These are phyloP conservation scores for Camelina laxa DNA, from an alignment of 345 rosid species.

Conservation along the genomic window DNA sequence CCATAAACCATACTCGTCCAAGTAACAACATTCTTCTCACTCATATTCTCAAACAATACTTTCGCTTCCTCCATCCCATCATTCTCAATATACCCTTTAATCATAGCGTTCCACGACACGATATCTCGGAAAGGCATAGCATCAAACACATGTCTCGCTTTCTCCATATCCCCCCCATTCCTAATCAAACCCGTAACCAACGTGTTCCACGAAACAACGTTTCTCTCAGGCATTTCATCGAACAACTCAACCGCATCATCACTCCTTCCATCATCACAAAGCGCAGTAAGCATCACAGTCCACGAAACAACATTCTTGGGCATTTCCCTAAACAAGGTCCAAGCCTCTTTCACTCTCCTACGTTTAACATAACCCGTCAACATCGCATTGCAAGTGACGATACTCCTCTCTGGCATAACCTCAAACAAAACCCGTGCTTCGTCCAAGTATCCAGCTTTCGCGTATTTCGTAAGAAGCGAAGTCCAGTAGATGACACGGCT, in stretches of 20 bases:
- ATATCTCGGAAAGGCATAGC: slow-evolving; percentile 50
- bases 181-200: slow-evolving; percentile 59
- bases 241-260: slow-evolving; percentile 57
- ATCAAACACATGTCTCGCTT: slow-evolving; percentile 57
- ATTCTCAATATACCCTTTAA: slow-evolving; percentile 55
- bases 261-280: slow-evolving; percentile 51
- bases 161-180: slow-evolving; percentile 55
- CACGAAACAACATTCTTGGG: slow-evolving; percentile 69
- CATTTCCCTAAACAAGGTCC: slow-evolving; percentile 54
- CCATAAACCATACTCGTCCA: slow-evolving; percentile 76
- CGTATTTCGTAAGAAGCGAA: slow-evolving; percentile 56
- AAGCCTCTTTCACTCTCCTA: slow-evolving; percentile 54
- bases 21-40: slow-evolving; percentile 62
- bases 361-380: slow-evolving; percentile 54
- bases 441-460: slow-evolving; percentile 53
- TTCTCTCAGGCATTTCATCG: slow-evolving; percentile 66
- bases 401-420: slow-evolving; percentile 57
- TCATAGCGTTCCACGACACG: slow-evolving; percentile 66
- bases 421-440: slow-evolving; percentile 61
- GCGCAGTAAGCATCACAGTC: slow-evolving; percentile 63
- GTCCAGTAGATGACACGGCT: slow-evolving; percentile 57
- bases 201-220: slow-evolving; percentile 68
- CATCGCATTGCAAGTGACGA: slow-evolving; percentile 70
- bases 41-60: slow-evolving; percentile 56
- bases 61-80: slow-evolving; percentile 55